Evolutionary conservation across 2,329 filamentous ascomycete genomes (phyloP).

Genomic region (Westerdykella sp.): DNA sequence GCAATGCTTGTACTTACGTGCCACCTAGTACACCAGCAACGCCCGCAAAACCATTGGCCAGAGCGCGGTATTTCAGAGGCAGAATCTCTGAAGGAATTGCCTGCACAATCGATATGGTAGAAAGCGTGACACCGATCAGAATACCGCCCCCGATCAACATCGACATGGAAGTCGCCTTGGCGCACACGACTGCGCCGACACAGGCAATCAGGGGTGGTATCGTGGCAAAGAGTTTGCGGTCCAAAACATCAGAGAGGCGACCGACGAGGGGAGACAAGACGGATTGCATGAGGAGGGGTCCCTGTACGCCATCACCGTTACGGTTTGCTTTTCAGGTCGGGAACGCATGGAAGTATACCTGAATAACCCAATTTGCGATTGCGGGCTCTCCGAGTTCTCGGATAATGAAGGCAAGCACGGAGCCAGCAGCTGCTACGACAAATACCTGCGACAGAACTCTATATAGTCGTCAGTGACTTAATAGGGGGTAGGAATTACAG

Average conservation of each 20-base stretch:
- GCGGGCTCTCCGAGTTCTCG: constrained; percentile 48
- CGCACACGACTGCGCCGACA: constrained; percentile 49
- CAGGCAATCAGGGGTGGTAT: constrained; percentile 51
- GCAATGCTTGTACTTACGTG: constrained; percentile 36
- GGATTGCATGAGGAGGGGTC: constrained; percentile 52
- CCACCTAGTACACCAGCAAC: constrained; percentile 49
- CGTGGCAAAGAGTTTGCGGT: constrained; percentile 50
- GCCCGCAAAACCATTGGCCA: constrained; percentile 51
- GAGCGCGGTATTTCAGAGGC: constrained; percentile 51
- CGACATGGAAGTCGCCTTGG: constrained; percentile 50
- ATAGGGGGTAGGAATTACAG: too few species aligned
- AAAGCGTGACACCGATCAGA: constrained; percentile 50
- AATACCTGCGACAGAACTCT: constrained; percentile 50
- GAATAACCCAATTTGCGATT: constrained; percentile 52
- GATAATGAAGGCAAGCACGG: constrained; percentile 52
- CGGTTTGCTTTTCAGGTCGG: not conserved
- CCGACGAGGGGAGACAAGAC: constrained; percentile 53
- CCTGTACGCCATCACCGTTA: constrained; percentile 31
- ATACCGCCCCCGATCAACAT: constrained; percentile 54
- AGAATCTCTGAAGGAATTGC: constrained; percentile 53
- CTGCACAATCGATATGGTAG: constrained; percentile 51
- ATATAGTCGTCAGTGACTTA: constrained; percentile 6
- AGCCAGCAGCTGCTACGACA: constrained; percentile 51
- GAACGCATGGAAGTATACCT: constrained; percentile 26
- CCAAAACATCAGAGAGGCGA: constrained; percentile 51